Conservation (phyloP, 1,284 basidiomycete genomes). For the Athelia sp. region DNA sequence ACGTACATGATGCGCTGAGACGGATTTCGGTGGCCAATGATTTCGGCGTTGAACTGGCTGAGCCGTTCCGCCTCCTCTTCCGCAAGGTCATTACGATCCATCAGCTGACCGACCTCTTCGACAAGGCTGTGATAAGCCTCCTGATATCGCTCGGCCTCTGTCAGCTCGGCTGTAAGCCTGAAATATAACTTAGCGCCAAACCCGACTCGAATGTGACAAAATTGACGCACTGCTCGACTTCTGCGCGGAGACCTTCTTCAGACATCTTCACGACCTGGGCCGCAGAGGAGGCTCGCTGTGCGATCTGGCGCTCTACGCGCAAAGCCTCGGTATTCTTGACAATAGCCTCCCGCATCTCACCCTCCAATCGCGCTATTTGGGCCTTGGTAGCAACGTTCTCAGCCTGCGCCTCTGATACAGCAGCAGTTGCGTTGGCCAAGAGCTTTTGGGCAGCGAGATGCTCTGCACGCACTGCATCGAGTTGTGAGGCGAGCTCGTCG, state of each 20-base stretch:
- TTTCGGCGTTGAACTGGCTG: slow-evolving; percentile 73
- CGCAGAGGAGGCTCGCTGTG: slow-evolving; percentile 40
- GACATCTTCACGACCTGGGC: slow-evolving; percentile 51
- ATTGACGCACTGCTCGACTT: slow-evolving; percentile 58
- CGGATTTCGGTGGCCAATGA: slow-evolving; percentile 69
- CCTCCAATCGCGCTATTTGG: slow-evolving; percentile 25
- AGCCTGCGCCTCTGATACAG: slow-evolving; percentile 13
- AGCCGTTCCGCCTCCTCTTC: slow-evolving; percentile 65
- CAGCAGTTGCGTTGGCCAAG: slow-evolving; percentile 22
- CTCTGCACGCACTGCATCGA: slow-evolving; percentile 35
- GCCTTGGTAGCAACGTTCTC: not conserved
- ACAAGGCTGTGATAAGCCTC: slow-evolving; percentile 60
- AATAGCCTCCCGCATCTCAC: slow-evolving; percentile 21
- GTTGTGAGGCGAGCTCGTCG: slow-evolving; percentile 31
- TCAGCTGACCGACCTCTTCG: slow-evolving; percentile 56
- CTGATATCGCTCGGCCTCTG: slow-evolving; percentile 56
- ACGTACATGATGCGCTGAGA: slow-evolving; percentile 72
- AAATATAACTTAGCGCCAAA: too few species aligned
- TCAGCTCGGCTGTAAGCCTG: slow-evolving; percentile 54
- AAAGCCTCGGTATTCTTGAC: slow-evolving; percentile 26
- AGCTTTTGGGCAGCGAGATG: slow-evolving; percentile 18
- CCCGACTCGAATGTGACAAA: not conserved
- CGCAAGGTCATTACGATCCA: slow-evolving; percentile 66
- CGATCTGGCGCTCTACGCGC: slow-evolving; percentile 47
- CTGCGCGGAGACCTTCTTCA: slow-evolving; percentile 56